Percentiles rank a stretch among this genome's conserved stretches.
These are phyloP conservation scores for Phytophthora chlamydospora DNA, from an alignment of 352 stramenopile genomes.

Conservation along the genomic window DNA sequence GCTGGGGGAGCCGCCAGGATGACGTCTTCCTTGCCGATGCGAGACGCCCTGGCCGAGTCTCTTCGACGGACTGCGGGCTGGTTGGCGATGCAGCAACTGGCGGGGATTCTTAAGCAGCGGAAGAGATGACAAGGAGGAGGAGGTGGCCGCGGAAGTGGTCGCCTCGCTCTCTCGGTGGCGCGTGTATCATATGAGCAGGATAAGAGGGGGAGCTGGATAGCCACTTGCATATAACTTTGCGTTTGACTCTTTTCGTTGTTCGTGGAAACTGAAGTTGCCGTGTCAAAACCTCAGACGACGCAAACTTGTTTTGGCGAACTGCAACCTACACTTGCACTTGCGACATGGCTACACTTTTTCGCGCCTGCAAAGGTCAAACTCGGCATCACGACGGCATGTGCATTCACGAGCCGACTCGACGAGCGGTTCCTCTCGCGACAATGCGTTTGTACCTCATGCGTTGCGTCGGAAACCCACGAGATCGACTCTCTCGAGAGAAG, in stretches of 20 bases:
- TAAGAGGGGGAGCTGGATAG: conserved; percentile 14
- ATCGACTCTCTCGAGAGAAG: not conserved
- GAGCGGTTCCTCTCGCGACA: not conserved
- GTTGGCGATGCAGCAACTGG: conserved; percentile 26
- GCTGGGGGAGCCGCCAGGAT: conserved; percentile 12
- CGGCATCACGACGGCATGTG: conserved; percentile 8
- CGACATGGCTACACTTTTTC: conserved; percentile 28
- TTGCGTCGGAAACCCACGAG: not conserved
- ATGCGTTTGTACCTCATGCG: not conserved
- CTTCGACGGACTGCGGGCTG: conserved; percentile 22
- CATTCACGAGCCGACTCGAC: not conserved
- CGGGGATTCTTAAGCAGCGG: conserved; percentile 2
- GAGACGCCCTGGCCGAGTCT: conserved; percentile 24
- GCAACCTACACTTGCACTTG: conserved; percentile 34
- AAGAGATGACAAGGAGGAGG: not conserved
- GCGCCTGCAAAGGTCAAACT: not conserved
- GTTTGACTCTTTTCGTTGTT: conserved; percentile 23
- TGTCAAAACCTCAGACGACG: conserved; percentile 17
- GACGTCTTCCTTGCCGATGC: not conserved
- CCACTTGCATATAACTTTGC: conserved; percentile 37
- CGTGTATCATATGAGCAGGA: conserved; percentile 40
- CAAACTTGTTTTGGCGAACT: conserved; percentile 22
- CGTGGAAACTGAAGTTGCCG: conserved; percentile 3
- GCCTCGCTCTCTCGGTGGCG: conserved; percentile 18
- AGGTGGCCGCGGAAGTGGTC: conserved; percentile 8